phyloP scores from a whole-genome alignment of 441 rosid genomes.

The Pelargonium australe region DNA sequence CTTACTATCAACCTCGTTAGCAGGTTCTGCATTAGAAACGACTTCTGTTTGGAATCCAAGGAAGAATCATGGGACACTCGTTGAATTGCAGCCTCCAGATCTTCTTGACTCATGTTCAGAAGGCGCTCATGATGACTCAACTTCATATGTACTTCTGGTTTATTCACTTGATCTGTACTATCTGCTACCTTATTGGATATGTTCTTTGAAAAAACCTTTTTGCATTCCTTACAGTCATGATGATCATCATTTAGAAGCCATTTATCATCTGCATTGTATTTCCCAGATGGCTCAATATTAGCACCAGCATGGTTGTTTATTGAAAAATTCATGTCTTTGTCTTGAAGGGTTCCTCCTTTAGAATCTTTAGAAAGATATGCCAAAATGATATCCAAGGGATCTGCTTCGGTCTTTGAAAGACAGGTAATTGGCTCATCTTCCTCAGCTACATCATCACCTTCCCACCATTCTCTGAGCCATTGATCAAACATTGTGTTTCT shows the following conservation, averaged over 20 bases:
- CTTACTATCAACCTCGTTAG: slow-evolving; percentile 56
- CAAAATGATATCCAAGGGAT: slow-evolving; percentile 61
- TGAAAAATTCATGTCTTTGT: slow-evolving; percentile 14
- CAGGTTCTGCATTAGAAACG: slow-evolving; percentile 63
- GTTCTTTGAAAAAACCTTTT: slow-evolving; percentile 28
- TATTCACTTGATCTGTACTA: slow-evolving; percentile 9
- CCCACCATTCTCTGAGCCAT: slow-evolving; percentile 89
- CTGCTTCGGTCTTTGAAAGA: slow-evolving; percentile 26
- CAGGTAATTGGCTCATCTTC: slow-evolving; percentile 26
- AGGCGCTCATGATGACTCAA: slow-evolving; percentile 32
- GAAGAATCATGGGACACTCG: slow-evolving; percentile 72
- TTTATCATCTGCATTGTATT: slow-evolving; percentile 24
- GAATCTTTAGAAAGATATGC: slow-evolving; percentile 44
- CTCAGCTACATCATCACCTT: slow-evolving; percentile 33
- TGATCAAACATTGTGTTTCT: slow-evolving; percentile 78
- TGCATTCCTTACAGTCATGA: slow-evolving; percentile 27
- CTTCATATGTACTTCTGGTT: slow-evolving; percentile 25
- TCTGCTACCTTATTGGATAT: slow-evolving; percentile 26
- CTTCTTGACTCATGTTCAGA: slow-evolving; percentile 45
- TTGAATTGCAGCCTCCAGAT: slow-evolving; percentile 51
- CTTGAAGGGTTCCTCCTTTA: slow-evolving; percentile 21
- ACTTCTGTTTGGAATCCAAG: slow-evolving; percentile 54
- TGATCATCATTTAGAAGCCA: slow-evolving; percentile 24
- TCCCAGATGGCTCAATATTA: slow-evolving; percentile 24
- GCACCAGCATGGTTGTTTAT: slow-evolving; percentile 20